These are phyloP conservation scores for Carex littledalei DNA, from an alignment of 176 grass and related monocot genomes.

Conservation along the genomic window DNA sequence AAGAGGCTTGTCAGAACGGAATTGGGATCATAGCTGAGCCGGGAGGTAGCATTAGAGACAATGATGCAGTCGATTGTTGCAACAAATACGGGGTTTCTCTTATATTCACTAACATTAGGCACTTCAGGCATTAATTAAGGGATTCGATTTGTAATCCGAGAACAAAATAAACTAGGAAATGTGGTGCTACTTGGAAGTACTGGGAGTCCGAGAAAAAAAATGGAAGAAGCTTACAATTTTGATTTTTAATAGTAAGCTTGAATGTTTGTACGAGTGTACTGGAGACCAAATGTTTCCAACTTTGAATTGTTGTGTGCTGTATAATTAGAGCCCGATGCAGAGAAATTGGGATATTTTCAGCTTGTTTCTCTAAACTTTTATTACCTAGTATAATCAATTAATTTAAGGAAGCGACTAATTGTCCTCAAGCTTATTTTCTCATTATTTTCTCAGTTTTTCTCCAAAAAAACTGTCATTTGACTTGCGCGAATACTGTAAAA, in stretches of 20 bases:
- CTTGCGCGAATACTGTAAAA: too few relatives aligned
- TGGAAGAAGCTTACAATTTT: conserved; percentile 14
- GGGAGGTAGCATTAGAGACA: conserved; percentile 70
- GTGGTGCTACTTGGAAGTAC: neutral
- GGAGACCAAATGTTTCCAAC: neutral
- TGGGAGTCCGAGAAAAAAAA: neutral
- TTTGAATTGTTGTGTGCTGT: neutral
- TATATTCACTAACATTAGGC: conserved; percentile 74
- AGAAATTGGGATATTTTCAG: too few relatives aligned
- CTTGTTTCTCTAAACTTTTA: too few relatives aligned
- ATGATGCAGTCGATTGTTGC: conserved; percentile 78
- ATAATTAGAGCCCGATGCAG: neutral
- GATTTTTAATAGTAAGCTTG: conserved; percentile 10
- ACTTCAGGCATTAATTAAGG: conserved; percentile 65
- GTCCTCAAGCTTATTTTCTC: too few relatives aligned
- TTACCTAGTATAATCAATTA: too few relatives aligned
- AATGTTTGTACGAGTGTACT: neutral
- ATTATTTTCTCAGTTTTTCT: too few relatives aligned
- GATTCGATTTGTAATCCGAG: neutral
- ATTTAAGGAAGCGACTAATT: too few relatives aligned
- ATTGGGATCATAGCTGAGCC: conserved; percentile 61
- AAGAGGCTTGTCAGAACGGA: conserved; percentile 74
- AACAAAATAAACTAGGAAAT: neutral
- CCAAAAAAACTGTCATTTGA: too few relatives aligned
- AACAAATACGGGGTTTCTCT: conserved; percentile 86